phyloP scores from a whole-genome alignment of 805 yeast species.

The Saturnispora sanitii region DNA sequence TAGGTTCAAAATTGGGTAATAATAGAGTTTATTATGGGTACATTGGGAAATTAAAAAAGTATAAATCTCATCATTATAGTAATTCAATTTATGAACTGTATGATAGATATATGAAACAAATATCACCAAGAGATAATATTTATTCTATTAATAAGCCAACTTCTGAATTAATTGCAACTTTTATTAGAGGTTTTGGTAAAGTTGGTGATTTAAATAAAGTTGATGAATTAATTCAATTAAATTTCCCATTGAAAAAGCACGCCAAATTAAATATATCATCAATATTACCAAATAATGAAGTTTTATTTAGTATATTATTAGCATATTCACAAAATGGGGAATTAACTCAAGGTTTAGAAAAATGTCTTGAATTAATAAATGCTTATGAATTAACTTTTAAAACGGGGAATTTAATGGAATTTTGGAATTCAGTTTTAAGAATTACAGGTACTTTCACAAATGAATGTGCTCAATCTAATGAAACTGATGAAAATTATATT shows the following conservation, averaged over 20 bases:
- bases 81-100: background rate
- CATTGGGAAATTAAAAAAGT: background rate
- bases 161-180: conserved; percentile 9
- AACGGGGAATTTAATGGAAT: background rate
- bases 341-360: conserved; percentile 21
- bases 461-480: background rate
- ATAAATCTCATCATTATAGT: conserved; percentile 2
- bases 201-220: conserved; percentile 20
- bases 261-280: conserved; percentile 7
- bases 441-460: conserved; percentile 17
- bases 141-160: background rate
- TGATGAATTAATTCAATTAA: conserved; percentile 17
- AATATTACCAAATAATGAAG: conserved; percentile 19
- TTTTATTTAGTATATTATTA: conserved; percentile 21
- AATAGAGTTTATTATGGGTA: background rate
- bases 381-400: conserved; percentile 12
- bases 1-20: background rate
- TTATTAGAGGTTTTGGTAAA: conserved; percentile 24
- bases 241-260: conserved; percentile 21
- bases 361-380: conserved; percentile 18
- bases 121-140: background rate
- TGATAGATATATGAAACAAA: background rate
- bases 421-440: conserved; percentile 22
- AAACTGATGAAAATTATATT: conserved; percentile 1
- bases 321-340: conserved; percentile 24